Conservation (phyloP, 768 basidiomycete species). For the Tricholoma sp. region DNA sequence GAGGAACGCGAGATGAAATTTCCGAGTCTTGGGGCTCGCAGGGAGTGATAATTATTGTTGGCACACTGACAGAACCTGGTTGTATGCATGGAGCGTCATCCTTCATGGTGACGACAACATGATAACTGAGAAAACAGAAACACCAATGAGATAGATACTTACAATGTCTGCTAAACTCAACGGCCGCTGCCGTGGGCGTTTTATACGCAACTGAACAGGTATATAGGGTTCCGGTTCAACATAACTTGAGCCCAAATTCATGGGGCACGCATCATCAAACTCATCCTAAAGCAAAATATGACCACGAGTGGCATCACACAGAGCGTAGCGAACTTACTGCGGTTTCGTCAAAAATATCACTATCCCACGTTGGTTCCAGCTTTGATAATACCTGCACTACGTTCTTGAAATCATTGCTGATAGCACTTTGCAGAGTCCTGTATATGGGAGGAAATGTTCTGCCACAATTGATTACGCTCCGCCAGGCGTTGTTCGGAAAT, state of each 20-base stretch:
- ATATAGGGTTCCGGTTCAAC: not conserved
- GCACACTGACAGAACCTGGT: slow-evolving; percentile 29
- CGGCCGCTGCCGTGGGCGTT: slow-evolving; percentile 19
- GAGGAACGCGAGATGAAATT: slow-evolving; percentile 42
- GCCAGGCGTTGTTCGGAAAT: slow-evolving; percentile 23
- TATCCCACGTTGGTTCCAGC: slow-evolving; percentile 25
- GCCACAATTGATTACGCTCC: slow-evolving; percentile 22
- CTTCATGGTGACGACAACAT: not conserved
- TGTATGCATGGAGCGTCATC: slow-evolving; percentile 21
- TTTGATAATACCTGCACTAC: slow-evolving; percentile 39
- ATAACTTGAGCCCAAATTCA: not conserved
- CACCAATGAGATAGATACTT: not conserved
- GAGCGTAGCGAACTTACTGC: slow-evolving; percentile 14
- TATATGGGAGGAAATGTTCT: slow-evolving; percentile 29
- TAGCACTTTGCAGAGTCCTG: slow-evolving; percentile 26
- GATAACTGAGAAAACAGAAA: not conserved
- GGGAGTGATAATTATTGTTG: slow-evolving; percentile 48
- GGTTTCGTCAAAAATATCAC: slow-evolving; percentile 7
- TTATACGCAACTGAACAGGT: slow-evolving; percentile 3
- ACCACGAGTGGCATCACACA: not conserved
- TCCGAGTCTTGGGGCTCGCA: slow-evolving; percentile 35
- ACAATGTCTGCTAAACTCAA: slow-evolving; percentile 9
- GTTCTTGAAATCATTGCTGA: slow-evolving; percentile 35
- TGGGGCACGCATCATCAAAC: not conserved
- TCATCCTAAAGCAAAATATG: not conserved